phyloP scores from a whole-genome alignment of 2,329 filamentous ascomycete species.

The Achaetomium macrosporum region DNA sequence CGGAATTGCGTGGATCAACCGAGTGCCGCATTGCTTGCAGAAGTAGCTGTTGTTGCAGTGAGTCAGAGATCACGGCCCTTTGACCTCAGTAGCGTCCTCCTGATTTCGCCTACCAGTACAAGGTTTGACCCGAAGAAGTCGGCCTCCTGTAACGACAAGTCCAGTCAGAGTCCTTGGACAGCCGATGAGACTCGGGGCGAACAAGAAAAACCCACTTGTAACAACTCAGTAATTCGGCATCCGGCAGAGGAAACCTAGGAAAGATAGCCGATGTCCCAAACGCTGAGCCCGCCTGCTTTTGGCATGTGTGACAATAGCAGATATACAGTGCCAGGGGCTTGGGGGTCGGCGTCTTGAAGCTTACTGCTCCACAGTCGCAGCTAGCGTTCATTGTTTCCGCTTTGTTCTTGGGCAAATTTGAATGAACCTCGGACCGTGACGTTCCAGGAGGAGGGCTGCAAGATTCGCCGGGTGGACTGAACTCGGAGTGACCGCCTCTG shows the following conservation, averaged over 20 bases:
- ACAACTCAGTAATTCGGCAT: constrained; percentile 43
- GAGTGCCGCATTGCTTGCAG: constrained; percentile 59
- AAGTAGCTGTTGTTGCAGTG: constrained; percentile 46
- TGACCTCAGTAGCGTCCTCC: not conserved
- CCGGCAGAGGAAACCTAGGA: constrained; percentile 55
- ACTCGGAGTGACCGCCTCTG: not conserved
- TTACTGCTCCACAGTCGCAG: constrained; percentile 60
- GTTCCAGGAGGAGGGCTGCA: not conserved
- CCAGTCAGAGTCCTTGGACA: not conserved
- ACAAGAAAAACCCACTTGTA: constrained; percentile 43
- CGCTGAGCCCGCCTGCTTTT: constrained; percentile 58
- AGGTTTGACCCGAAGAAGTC: constrained; percentile 49
- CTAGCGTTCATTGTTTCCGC: constrained; percentile 45
- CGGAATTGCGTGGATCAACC: constrained; percentile 56
- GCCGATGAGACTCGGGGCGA: not conserved
- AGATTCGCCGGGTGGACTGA: not conserved
- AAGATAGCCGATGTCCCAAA: constrained; percentile 67
- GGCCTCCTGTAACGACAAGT: constrained; percentile 40
- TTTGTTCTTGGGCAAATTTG: not conserved
- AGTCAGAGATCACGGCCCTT: not conserved
- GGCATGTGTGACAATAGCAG: constrained; percentile 64
- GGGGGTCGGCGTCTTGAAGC: constrained; percentile 55
- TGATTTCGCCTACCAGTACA: constrained; percentile 46
- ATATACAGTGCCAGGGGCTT: constrained; percentile 61
- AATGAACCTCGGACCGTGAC: not conserved